Conservation (phyloP, 2,329 filamentous ascomycete species). For the Trichothecium roseum region DNA sequence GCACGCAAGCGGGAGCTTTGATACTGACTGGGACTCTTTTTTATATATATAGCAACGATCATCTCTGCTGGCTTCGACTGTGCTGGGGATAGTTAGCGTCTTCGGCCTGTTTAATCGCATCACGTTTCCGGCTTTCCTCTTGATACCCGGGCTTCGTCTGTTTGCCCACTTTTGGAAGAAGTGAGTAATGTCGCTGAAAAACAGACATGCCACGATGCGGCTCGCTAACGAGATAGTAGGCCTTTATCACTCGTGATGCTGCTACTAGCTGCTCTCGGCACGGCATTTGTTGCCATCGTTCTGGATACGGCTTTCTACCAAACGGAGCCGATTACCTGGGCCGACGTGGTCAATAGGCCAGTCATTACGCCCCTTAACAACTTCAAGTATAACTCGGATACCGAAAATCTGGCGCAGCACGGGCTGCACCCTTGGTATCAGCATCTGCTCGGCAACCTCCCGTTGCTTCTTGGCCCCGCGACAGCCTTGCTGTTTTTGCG, state of each 20-base stretch:
- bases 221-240: conserved; percentile 20
- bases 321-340: conserved; percentile 50
- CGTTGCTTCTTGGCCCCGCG: conserved; percentile 62
- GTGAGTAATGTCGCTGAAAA: conserved; percentile 34
- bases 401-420: conserved; percentile 62
- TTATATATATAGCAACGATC: conserved; percentile 52
- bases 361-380: conserved; percentile 73
- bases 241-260: conserved; percentile 54
- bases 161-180: conserved; percentile 77
- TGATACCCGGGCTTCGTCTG: conserved; percentile 74
- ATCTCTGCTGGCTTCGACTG: conserved; percentile 62
- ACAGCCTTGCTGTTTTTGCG: conserved; percentile 47
- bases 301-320: conserved; percentile 82
- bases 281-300: conserved; percentile 61
- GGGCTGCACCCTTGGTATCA: conserved; percentile 73
- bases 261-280: conserved; percentile 53
- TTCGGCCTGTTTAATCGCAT: conserved; percentile 94
- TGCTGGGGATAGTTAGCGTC: conserved; percentile 72
- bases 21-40: conserved; percentile 6
- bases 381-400: conserved; percentile 61
- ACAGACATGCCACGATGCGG: not conserved
- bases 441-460: conserved; percentile 59
- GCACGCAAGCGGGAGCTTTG: conserved; percentile 2
- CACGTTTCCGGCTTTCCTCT: conserved; percentile 87
- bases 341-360: conserved; percentile 51